Base-by-base conservation (phyloP, 75 land plant species). In the Isoetes taiwanensis region DNA sequence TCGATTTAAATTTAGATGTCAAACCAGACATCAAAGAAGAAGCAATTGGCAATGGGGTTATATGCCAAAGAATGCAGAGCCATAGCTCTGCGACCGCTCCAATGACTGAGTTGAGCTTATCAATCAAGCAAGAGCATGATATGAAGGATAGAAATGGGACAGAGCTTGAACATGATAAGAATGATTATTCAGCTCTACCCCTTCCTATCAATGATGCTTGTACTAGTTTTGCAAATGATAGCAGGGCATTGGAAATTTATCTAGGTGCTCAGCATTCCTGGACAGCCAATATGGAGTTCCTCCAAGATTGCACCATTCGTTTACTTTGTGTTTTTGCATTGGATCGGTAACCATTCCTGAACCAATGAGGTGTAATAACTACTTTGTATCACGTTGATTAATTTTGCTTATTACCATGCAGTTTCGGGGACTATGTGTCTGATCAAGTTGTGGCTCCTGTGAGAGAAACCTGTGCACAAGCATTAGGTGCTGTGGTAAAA, bases 381-480 rank as follows among this genome's bases (percentile, higher is more conserved):
- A 14, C 1, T n/a, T n/a, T n/a, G n/a, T n/a, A n/a, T n/a, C n/a
- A n/a, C n/a, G n/a, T n/a, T n/a, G n/a, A n/a, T n/a, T n/a, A n/a
- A n/a, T n/a, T n/a, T n/a, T n/a, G 39, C 39, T 37, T 37, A 37
- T 37, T 37, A 10, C 34, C 19, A 12, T 72, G 60, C 71, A 93
- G 98, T 14, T 94, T 94, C 74, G 99, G 99, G 41, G 99, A 94
- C 65, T 94, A 84, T 67, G 86, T 94, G 35, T 84, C 99, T 17
- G 99, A 94, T 65, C 99, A 94, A 61, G 99, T 94, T 54, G 96
- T 94, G 65, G 96, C 99, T 0, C 99, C 99, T 39, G 99, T 94
- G 20, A 61, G 99, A 2, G 99, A 94, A 74, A 94, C 99, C 16
- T 94, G 99, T 74, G 90, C 99, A 3, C 99, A 94, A 65, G 96